Base-by-base conservation (phyloP, 2,329 filamentous ascomycete genomes). In the Lachnellula willkommii region DNA sequence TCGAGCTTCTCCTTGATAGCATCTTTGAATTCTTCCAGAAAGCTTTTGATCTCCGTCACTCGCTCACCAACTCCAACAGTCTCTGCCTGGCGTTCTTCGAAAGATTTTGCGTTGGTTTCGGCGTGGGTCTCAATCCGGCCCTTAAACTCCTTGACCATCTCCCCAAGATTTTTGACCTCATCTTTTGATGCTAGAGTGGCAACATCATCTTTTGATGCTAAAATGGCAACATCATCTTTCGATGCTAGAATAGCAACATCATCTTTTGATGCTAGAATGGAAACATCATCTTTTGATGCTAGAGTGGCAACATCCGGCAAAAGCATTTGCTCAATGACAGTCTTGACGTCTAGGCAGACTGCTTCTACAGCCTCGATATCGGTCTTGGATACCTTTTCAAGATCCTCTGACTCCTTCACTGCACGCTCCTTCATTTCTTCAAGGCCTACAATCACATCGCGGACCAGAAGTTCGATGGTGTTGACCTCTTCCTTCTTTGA, bases 21-120 rank as follows among this genome's bases (percentile, higher is more conserved):
- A 36, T 85, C 83, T 57, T 90, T 89, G 64, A 96, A 83, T 52
- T 90, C 88, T 55, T 89, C 84, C 1, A 97, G 77, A 65, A 90
- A 83, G 0, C 75, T 74, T 74, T 90, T 93, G 67, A 95, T 84
- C 64, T 91, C 90, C 1, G 82, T 80, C 15, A 97, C 87, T 55
- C 87, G 86, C 58, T 93, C 87, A 14, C 87, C 80, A 24, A 96
- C 82, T 14, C 84, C 85, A 22, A 87, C 85, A 53, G 90, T 90
- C 70, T 96, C 93, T 46, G 87, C 82, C 67, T 93, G 90, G 26
- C 90, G 87, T 57, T 93, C 87, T 52, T 94, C 90, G 47, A 94
- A 87, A 1, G 88, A 87, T 72, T 90, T 90, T 2, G 84, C 84
- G 15, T 87, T 90, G 24, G 88, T 77, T 45, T 89, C 86, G 47